Evolutionary conservation across 2,329 filamentous ascomycete genomes (phyloP).

Genomic region (Fusarium falciforme): DNA sequence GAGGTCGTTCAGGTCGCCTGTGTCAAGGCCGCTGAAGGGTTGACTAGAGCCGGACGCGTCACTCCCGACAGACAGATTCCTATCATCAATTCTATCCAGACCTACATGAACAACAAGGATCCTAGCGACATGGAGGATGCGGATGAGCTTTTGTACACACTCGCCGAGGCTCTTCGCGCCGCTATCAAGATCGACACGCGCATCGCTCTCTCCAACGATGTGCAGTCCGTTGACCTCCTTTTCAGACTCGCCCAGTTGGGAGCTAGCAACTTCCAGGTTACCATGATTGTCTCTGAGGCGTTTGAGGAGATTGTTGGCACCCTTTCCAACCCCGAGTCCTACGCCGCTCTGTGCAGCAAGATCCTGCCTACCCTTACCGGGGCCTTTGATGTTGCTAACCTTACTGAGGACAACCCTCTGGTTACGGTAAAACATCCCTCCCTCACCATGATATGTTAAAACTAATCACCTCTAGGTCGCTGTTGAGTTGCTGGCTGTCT

Average conservation of each 20-base stretch:
- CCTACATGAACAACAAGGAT: constrained; percentile 84
- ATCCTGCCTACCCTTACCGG: constrained; percentile 88
- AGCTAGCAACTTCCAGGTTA: constrained; percentile 90
- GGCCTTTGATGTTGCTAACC: constrained; percentile 86
- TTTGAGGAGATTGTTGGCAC: constrained; percentile 87
- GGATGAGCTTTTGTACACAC: constrained; percentile 90
- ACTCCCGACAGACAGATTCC: constrained; percentile 67
- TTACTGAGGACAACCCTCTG: constrained; percentile 86
- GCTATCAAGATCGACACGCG: constrained; percentile 83
- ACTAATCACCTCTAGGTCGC: constrained; percentile 67
- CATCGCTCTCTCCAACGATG: constrained; percentile 77
- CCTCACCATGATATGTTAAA: not conserved
- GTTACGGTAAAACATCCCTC: constrained; percentile 69
- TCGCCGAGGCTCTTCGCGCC: constrained; percentile 87
- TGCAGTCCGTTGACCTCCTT: constrained; percentile 82
- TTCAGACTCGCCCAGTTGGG: constrained; percentile 92
- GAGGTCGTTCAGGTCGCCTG: constrained; percentile 94
- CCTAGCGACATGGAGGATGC: constrained; percentile 85
- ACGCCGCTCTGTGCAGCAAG: constrained; percentile 83
- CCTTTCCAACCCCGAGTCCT: constrained; percentile 76
- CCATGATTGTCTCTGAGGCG: constrained; percentile 86
- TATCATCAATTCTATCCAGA: constrained; percentile 71
- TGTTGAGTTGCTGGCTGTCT: constrained; percentile 82
- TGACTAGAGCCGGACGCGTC: constrained; percentile 66
- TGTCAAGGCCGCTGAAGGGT: constrained; percentile 83